phyloP scores from a whole-genome alignment of 768 basidiomycete genomes.

The Tricholoma flavovirens region DNA sequence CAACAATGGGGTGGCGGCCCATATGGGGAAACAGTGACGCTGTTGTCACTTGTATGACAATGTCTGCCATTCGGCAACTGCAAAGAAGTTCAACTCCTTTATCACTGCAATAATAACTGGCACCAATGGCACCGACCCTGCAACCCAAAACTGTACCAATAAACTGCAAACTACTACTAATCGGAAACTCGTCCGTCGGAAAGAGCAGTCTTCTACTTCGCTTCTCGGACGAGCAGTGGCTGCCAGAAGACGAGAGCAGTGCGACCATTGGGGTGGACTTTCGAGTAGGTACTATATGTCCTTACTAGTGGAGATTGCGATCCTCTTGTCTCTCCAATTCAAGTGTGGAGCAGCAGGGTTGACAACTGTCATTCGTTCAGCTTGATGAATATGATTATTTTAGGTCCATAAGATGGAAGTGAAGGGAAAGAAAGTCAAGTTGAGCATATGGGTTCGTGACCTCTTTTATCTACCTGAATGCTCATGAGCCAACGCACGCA shows the following conservation, averaged over 20 bases:
- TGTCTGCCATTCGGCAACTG: too few relatives aligned
- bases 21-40: constrained; percentile 9
- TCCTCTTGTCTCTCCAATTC: not conserved
- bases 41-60: not conserved
- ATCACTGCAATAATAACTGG: not conserved
- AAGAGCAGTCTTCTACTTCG: constrained; percentile 86
- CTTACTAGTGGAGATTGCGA: not conserved
- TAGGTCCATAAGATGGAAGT: constrained; percentile 88
- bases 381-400: constrained; percentile 1
- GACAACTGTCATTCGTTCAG: not conserved
- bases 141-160: constrained; percentile 35
- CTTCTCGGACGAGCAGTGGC: constrained; percentile 96
- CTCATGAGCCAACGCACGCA: not conserved
- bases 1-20: not conserved
- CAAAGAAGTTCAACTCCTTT: not conserved
- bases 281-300: constrained; percentile 49
- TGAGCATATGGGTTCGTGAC: constrained; percentile 91
- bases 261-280: constrained; percentile 86
- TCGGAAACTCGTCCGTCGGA: constrained; percentile 88
- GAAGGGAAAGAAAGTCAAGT: constrained; percentile 78
- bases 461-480: not conserved
- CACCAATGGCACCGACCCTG: constrained; percentile 27
- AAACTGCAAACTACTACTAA: constrained; percentile 80
- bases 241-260: constrained; percentile 84
- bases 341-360: not conserved